Conservation (phyloP, 257 asterid genomes). For the Anisodus tanguticus region DNA sequence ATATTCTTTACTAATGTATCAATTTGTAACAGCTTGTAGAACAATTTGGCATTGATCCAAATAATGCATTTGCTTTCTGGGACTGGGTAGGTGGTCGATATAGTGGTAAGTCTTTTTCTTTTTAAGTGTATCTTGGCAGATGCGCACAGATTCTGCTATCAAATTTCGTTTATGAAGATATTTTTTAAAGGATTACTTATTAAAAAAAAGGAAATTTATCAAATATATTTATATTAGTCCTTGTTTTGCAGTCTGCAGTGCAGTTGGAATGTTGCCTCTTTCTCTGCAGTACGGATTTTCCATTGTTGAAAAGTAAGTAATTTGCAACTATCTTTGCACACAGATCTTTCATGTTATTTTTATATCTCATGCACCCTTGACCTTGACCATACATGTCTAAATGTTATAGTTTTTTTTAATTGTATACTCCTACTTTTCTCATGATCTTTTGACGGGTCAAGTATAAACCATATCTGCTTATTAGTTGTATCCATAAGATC, state of each 20-base stretch:
- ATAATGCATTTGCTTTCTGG: conserved; percentile 99
- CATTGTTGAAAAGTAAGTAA: conserved; percentile 78
- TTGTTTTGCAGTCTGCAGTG: conserved; percentile 90
- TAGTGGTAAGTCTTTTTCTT: conserved; percentile 67
- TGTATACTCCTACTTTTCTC: neutral
- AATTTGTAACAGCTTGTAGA: conserved; percentile 78
- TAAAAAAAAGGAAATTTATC: neutral
- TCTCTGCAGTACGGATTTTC: conserved; percentile 95
- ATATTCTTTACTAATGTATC: neutral
- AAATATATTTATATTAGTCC: conserved; percentile 42
- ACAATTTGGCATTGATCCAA: conserved; percentile 97
- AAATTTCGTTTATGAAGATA: neutral
- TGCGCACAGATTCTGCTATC: conserved; percentile 25
- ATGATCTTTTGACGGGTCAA: neutral
- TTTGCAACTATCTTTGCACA: conserved; percentile 37
- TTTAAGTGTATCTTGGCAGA: conserved; percentile 28
- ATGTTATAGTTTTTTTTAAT: neutral
- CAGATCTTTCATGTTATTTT: conserved; percentile 15
- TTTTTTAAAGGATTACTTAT: neutral
- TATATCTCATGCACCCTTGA: conserved; percentile 8
- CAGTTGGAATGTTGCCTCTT: conserved; percentile 97
- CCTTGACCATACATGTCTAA: neutral
- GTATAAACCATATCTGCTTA: neutral
- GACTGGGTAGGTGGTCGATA: conserved; percentile 99
- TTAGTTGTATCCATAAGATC: neutral